Percentiles rank a stretch among this genome's conserved stretches.
Evolutionary conservation across 805 yeast species (phyloP).

Genomic region (Candida dajiaensis): DNA sequence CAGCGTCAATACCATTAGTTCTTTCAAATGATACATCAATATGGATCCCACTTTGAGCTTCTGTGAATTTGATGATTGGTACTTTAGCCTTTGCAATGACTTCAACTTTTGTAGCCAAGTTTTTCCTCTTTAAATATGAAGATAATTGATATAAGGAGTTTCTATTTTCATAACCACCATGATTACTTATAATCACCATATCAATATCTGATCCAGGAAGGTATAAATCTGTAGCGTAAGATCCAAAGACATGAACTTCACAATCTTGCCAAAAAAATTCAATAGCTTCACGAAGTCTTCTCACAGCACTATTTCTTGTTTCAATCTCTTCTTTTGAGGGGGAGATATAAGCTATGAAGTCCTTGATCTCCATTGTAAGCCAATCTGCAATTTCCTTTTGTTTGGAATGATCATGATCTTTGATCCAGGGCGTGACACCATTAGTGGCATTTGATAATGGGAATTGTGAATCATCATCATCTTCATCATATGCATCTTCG

Average conservation of each 20-base stretch:
- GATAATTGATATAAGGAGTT: slow-evolving; percentile 68
- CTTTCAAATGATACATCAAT: slow-evolving; percentile 90
- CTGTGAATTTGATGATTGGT: slow-evolving; percentile 89
- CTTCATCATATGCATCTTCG: slow-evolving; percentile 24
- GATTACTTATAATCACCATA: slow-evolving; percentile 71
- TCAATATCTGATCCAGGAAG: slow-evolving; percentile 95
- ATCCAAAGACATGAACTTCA: slow-evolving; percentile 83
- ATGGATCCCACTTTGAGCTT: slow-evolving; percentile 60
- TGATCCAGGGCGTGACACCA: slow-evolving; percentile 61
- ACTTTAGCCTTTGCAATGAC: slow-evolving; percentile 89
- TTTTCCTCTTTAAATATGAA: slow-evolving; percentile 53
- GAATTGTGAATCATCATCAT: slow-evolving; percentile 19
- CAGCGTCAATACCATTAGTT: slow-evolving; percentile 77
- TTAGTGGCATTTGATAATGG: slow-evolving; percentile 12
- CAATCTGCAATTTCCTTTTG: slow-evolving; percentile 80
- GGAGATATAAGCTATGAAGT: slow-evolving; percentile 78
- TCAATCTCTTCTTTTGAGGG: slow-evolving; percentile 73
- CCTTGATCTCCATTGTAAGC: slow-evolving; percentile 80
- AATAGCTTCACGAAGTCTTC: slow-evolving; percentile 47
- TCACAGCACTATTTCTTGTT: slow-evolving; percentile 60
- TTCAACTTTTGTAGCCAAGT: slow-evolving; percentile 67
- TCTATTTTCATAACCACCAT: slow-evolving; percentile 54
- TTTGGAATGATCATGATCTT: slow-evolving; percentile 68
- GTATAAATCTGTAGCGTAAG: slow-evolving; percentile 88
- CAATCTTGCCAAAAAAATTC: slow-evolving; percentile 69